These are phyloP conservation scores for Tolypocladium guangdongense DNA, from an alignment of 2,329 filamentous ascomycete genomes.

Conservation along the genomic window DNA sequence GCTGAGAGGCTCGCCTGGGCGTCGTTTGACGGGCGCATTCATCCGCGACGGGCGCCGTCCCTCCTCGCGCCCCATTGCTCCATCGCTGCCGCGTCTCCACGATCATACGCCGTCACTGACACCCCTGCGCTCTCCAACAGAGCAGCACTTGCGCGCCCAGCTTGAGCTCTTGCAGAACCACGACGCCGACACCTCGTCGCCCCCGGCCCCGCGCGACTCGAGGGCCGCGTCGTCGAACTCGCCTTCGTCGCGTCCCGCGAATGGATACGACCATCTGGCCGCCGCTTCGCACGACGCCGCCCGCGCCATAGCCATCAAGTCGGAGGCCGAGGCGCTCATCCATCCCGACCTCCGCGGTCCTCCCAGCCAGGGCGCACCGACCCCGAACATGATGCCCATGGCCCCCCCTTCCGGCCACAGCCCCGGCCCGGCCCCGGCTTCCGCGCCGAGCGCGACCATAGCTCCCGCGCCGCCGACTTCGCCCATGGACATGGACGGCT, in stretches of 20 bases:
- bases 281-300: constrained; percentile 22
- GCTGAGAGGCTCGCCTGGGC: not conserved
- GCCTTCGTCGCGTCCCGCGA: constrained; percentile 21
- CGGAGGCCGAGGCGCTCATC: constrained; percentile 34
- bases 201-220: constrained; percentile 18
- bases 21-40: not conserved
- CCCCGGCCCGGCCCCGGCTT: constrained; percentile 15
- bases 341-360: constrained; percentile 35
- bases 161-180: constrained; percentile 32
- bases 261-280: constrained; percentile 34
- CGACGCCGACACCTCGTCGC: constrained; percentile 22
- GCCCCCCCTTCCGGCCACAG: constrained; percentile 20
- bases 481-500: constrained; percentile 14
- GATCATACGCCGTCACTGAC: constrained; percentile 9
- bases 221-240: constrained; percentile 18
- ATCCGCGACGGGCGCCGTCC: not conserved
- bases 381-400: constrained; percentile 28
- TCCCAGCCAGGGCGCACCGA: constrained; percentile 12
- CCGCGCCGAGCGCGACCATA: constrained; percentile 15
- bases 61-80: not conserved
- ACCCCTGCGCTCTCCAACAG: constrained; percentile 12
- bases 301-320: constrained; percentile 21
- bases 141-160: constrained; percentile 32
- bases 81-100: not conserved
- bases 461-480: constrained; percentile 20